Evolutionary conservation across 129 eudicot genomes (phyloP).

Genomic region (Silybum marianum): DNA sequence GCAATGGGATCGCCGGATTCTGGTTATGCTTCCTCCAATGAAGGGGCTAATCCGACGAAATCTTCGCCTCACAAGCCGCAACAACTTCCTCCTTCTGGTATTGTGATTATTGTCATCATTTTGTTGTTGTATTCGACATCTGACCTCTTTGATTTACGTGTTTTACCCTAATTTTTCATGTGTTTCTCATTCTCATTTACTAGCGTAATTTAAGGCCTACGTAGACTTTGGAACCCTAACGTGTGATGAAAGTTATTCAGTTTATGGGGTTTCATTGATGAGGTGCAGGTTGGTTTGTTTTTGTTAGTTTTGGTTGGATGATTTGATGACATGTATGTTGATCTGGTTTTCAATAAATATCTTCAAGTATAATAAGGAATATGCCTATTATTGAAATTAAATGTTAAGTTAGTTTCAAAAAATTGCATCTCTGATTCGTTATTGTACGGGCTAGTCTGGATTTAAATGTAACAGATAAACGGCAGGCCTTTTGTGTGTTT

Average conservation of each 20-base stretch:
- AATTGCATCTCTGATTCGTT: constrained; percentile 15
- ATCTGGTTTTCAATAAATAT: not conserved
- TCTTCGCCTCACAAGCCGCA: constrained; percentile 52
- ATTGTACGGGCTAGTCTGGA: not conserved
- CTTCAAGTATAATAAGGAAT: not conserved
- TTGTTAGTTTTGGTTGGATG: not conserved
- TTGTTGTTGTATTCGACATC: constrained; percentile 20
- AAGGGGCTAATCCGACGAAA: constrained; percentile 42
- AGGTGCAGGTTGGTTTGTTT: not conserved
- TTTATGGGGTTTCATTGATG: not conserved
- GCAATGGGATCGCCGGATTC: constrained; percentile 58
- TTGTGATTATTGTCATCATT: constrained; percentile 12
- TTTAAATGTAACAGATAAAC: not conserved
- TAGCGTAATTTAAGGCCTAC: not conserved
- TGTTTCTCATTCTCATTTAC: not conserved
- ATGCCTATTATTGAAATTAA: constrained; percentile 14
- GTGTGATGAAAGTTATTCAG: not conserved
- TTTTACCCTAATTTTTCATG: not conserved
- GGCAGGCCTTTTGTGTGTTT: not conserved
- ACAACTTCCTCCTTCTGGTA: constrained; percentile 33
- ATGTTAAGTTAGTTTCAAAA: constrained; percentile 11
- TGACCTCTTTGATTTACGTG: constrained; percentile 36
- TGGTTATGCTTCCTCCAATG: constrained; percentile 56
- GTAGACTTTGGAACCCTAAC: constrained; percentile 5
- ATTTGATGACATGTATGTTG: not conserved